These are phyloP conservation scores for Trametes maxima DNA, from an alignment of 768 basidiomycete species.

Conservation along the genomic window DNA sequence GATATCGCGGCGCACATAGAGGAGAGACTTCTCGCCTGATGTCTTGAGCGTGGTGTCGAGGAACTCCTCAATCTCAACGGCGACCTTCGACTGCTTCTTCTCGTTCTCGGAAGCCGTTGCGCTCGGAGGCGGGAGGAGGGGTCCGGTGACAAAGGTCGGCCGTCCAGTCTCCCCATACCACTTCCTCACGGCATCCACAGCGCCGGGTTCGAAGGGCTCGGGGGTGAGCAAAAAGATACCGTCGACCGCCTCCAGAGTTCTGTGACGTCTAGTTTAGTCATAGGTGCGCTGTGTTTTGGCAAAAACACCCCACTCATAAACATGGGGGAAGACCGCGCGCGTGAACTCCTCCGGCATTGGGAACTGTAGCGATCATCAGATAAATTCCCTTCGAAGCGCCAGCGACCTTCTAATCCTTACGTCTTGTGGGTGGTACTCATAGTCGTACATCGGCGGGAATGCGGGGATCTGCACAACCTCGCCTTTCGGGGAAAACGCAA, in stretches of 20 bases:
- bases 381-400: too few species aligned
- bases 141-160: conserved; percentile 20
- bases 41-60: conserved; percentile 18
- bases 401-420: conserved; percentile 11
- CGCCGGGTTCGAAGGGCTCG: conserved; percentile 23
- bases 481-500: conserved; percentile 2
- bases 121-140: conserved; percentile 11
- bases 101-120: conserved; percentile 5
- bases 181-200: conserved; percentile 8
- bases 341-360: background rate
- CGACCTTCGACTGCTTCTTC: conserved; percentile 13
- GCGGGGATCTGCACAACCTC: conserved; percentile 21
- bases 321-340: background rate
- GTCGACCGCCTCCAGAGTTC: conserved; percentile 10
- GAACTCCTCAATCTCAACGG: conserved; percentile 18
- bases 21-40: conserved; percentile 23
- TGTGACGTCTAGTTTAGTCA: background rate
- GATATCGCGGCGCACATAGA: conserved; percentile 24
- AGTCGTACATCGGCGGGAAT: conserved; percentile 28
- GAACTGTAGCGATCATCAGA: background rate
- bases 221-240: conserved; percentile 22
- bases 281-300: background rate
- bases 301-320: background rate
- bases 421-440: conserved; percentile 25
- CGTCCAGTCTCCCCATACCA: conserved; percentile 24